phyloP scores from a whole-genome alignment of 1,284 basidiomycete genomes.

The Naganishia sp. region DNA sequence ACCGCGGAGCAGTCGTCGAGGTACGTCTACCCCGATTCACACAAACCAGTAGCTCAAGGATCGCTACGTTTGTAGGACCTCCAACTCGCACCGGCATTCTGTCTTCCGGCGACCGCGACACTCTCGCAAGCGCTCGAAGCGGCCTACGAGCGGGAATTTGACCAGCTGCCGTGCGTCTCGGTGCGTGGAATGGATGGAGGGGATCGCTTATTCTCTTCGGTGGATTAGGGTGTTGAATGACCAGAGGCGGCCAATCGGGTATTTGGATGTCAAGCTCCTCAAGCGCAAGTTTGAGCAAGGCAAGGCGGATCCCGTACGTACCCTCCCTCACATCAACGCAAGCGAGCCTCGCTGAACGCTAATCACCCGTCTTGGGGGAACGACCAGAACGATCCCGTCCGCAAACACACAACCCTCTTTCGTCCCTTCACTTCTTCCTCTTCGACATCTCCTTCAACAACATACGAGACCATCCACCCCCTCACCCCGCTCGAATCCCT shows the following conservation, averaged over 20 bases:
- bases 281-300: conserved; percentile 76
- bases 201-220: not conserved
- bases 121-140: conserved; percentile 74
- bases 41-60: conserved; percentile 21
- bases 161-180: conserved; percentile 76
- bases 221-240: conserved; percentile 68
- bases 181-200: too few species aligned
- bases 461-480: conserved; percentile 77
- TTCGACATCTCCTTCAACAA: conserved; percentile 46
- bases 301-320: conserved; percentile 60
- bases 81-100: conserved; percentile 83
- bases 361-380: conserved; percentile 11
- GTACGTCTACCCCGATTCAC: conserved; percentile 50
- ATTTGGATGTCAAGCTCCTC: conserved; percentile 71
- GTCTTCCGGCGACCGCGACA: conserved; percentile 69
- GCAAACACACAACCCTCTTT: conserved; percentile 73
- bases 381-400: conserved; percentile 26
- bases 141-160: conserved; percentile 87
- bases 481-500: conserved; percentile 72
- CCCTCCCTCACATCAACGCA: not conserved
- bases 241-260: conserved; percentile 73
- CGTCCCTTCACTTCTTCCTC: conserved; percentile 57
- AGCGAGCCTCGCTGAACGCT: too few species aligned
- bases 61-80: conserved; percentile 63
- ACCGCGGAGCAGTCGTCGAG: conserved; percentile 50